Conservation (phyloP, 768 basidiomycete genomes). For the Boletus subcaerulescens region DNA sequence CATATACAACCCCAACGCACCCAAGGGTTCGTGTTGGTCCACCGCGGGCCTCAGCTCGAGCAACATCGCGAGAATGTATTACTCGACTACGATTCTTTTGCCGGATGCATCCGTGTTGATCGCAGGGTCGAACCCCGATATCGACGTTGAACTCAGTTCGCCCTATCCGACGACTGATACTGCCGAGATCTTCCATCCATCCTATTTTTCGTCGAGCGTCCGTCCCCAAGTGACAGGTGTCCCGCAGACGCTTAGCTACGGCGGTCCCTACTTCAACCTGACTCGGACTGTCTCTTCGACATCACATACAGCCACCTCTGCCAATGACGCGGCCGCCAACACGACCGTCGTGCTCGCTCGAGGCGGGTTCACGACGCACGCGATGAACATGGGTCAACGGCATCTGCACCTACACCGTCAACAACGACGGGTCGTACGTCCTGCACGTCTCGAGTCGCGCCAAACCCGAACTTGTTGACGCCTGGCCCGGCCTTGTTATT, state of each 20-base stretch:
- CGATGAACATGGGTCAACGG: constrained; percentile 88
- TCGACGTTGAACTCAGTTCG: constrained; percentile 67
- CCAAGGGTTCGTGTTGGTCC: constrained; percentile 73
- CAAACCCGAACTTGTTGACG: constrained; percentile 81
- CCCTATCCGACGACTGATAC: constrained; percentile 75
- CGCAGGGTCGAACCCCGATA: constrained; percentile 91
- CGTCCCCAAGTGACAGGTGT: constrained; percentile 71
- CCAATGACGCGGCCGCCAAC: constrained; percentile 69
- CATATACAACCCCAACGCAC: constrained; percentile 75
- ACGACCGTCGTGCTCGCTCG: constrained; percentile 77
- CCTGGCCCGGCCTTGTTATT: constrained; percentile 87
- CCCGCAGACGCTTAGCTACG: constrained; percentile 77
- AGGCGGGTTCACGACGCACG: constrained; percentile 83
- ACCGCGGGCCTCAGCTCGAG: constrained; percentile 59
- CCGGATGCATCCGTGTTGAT: constrained; percentile 84
- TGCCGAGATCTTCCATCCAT: constrained; percentile 88
- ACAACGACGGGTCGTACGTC: constrained; percentile 70
- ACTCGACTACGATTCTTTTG: constrained; percentile 87
- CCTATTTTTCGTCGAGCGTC: constrained; percentile 68
- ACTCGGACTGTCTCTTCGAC: constrained; percentile 60
- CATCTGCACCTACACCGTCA: constrained; percentile 78
- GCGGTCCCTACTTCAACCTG: constrained; percentile 78
- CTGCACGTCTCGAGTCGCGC: constrained; percentile 75
- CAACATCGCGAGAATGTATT: constrained; percentile 79
- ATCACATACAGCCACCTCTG: constrained; percentile 58